Evolutionary conservation across 805 yeast species (phyloP), one percentile per base, ranked within the genome.

Genomic region (Lipomyces starkeyi): DNA sequence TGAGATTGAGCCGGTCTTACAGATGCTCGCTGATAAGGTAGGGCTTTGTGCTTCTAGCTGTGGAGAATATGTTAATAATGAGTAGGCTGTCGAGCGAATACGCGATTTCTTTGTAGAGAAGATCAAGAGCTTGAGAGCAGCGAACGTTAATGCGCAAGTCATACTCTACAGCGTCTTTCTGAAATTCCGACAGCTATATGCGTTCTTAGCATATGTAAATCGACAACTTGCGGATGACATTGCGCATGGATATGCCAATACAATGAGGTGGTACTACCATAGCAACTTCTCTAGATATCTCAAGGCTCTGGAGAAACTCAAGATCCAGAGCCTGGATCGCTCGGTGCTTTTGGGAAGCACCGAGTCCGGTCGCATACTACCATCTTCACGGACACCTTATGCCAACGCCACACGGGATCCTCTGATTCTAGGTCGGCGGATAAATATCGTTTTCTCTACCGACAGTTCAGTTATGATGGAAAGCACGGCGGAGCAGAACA

Each of bases 241-340:
- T 53, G 84, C 87, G 64, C 85, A 85, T 73, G 98, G 98, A 0
- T 95, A 95, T 77, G 80, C 88, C 22, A 88, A 87, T 74, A 94
- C 98, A 2, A 93, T 95, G 91, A 83, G 86, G 74, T 95, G 99
- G 99, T 95, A 94, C 80, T 95, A 95, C 77, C 83, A 84, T 66
- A 85, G 89, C 65, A 86, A 90, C 73, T 94, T 93, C 75, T 87
- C 88, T 20, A 86, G 93, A 70, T 93, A 93, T 78, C 78, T 88
- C 52, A 86, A 88, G 69, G 87, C 96, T 0, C 78, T 93, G 61
- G 90, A 90, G 68, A 87, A 86, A 71, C 78, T 92, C 67, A 85
- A 84, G 56, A 71, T 88, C 20, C 82, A 83, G 62, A 79, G 79
- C 27, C 85, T 89, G 8, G 95, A 89, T 70, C 83, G 81, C 66